A percentile compares a stretch with the other conserved stretches of the same genome.
phyloP scores from a whole-genome alignment of 2,329 filamentous ascomycete genomes.

The Fusarium xyrophilum region DNA sequence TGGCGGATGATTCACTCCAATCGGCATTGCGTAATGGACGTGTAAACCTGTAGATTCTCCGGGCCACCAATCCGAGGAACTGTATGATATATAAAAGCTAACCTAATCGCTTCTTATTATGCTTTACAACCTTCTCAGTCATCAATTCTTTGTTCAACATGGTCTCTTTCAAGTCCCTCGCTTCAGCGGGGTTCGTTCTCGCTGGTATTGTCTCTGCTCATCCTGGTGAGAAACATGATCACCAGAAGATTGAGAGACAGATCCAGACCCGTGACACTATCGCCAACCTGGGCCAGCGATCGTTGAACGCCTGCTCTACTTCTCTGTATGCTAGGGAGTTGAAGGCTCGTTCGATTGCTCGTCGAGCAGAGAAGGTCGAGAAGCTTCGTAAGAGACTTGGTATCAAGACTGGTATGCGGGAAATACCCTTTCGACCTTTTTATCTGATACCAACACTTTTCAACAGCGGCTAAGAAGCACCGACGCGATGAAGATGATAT shows the following conservation, averaged over 20 bases:
- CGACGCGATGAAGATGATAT: conserved; percentile 2
- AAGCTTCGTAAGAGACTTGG: conserved; percentile 4
- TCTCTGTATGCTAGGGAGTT: background rate
- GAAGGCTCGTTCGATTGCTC: conserved; percentile 1
- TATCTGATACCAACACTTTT: rapidly evolving
- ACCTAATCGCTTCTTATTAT: background rate
- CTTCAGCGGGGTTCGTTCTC: background rate
- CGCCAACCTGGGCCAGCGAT: conserved; percentile 2
- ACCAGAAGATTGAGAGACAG: conserved; percentile 12
- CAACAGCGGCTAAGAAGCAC: background rate
- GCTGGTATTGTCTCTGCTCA: background rate
- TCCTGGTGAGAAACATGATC: conserved; percentile 9
- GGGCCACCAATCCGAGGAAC: background rate
- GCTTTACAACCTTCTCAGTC: background rate
- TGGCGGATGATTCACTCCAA: background rate
- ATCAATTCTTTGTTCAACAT: background rate
- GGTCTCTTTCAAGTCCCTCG: background rate
- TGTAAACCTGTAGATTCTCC: background rate
- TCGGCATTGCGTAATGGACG: background rate
- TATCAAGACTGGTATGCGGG: background rate
- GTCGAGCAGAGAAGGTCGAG: conserved; percentile 2
- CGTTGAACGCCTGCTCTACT: background rate
- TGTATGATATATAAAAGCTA: background rate
- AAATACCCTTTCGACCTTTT: rapidly evolving
- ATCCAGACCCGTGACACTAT: background rate